phyloP scores from a whole-genome alignment of 2,329 filamentous ascomycete genomes.

The Paraphaeosphaeria sporulosa region DNA sequence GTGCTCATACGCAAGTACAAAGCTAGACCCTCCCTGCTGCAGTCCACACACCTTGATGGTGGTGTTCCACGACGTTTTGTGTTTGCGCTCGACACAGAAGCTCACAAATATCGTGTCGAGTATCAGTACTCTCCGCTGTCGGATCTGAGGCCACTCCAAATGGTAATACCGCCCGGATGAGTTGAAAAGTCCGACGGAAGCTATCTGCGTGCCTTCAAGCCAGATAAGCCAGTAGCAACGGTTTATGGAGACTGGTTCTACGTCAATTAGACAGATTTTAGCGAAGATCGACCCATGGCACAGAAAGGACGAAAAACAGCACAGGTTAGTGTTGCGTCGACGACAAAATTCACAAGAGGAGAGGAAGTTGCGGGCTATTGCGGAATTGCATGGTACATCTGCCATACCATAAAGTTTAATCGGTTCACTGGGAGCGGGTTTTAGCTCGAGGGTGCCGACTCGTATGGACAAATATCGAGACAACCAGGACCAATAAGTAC shows the following conservation, averaged over 20 bases:
- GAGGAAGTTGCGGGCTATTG: neutral
- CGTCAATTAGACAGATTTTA: too few species aligned
- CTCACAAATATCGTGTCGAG: too few species aligned
- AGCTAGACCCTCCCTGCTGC: neutral
- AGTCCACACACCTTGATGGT: neutral
- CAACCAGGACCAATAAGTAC: neutral
- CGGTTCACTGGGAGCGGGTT: neutral
- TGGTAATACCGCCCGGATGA: too few species aligned
- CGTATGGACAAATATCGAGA: neutral
- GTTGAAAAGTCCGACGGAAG: too few species aligned
- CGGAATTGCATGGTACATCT: neutral
- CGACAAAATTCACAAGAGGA: neutral
- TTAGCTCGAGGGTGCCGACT: neutral
- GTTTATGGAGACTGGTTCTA: too few species aligned
- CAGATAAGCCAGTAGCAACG: too few species aligned
- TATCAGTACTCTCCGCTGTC: too few species aligned
- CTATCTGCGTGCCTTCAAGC: too few species aligned
- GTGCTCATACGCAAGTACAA: neutral
- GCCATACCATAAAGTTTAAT: neutral
- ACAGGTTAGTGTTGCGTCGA: neutral
- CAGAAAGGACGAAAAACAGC: too few species aligned
- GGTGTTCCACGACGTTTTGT: neutral
- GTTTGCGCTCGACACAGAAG: neutral
- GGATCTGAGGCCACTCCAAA: too few species aligned
- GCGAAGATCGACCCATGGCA: too few species aligned